Percentiles rank a stretch among this genome's conserved stretches.
phyloP scores from a whole-genome alignment of 2,329 filamentous ascomycete genomes.

The Colletotrichum sp. region DNA sequence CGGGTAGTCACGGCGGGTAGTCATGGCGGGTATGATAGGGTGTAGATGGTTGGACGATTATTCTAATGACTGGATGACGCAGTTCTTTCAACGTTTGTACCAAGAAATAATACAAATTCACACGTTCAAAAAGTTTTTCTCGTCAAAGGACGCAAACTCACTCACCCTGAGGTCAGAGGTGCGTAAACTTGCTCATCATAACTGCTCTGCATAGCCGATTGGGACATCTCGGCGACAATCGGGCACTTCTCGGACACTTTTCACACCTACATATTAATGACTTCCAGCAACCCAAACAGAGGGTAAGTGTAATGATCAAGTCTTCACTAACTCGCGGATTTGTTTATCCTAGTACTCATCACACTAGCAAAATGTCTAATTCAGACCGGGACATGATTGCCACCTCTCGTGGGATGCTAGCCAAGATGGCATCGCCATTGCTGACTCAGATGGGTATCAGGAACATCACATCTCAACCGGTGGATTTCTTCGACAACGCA shows the following conservation, averaged over 20 bases:
- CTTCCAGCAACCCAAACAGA: neutral
- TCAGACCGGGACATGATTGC: neutral
- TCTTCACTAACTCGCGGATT: neutral
- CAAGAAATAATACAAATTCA: neutral
- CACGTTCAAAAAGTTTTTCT: neutral
- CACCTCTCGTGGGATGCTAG: neutral
- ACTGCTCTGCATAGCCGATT: neutral
- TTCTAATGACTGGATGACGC: neutral
- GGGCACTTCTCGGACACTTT: neutral
- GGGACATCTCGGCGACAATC: neutral
- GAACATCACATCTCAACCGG: neutral
- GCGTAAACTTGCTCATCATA: neutral
- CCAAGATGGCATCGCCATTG: neutral
- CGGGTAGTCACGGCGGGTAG: no score
- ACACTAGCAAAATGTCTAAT: neutral
- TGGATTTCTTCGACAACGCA: neutral
- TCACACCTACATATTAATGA: neutral
- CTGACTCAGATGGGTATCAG: neutral
- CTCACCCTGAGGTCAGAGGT: neutral
- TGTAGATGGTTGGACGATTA: neutral
- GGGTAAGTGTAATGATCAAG: neutral
- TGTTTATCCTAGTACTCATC: rapidly evolving
- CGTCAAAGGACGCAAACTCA: neutral
- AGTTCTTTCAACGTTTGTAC: neutral
- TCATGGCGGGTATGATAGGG: neutral